Percentiles rank a stretch among this genome's conserved stretches.
These are phyloP conservation scores for Podospora appendiculata DNA, from an alignment of 495 filamentous ascomycete species.

Conservation along the genomic window DNA sequence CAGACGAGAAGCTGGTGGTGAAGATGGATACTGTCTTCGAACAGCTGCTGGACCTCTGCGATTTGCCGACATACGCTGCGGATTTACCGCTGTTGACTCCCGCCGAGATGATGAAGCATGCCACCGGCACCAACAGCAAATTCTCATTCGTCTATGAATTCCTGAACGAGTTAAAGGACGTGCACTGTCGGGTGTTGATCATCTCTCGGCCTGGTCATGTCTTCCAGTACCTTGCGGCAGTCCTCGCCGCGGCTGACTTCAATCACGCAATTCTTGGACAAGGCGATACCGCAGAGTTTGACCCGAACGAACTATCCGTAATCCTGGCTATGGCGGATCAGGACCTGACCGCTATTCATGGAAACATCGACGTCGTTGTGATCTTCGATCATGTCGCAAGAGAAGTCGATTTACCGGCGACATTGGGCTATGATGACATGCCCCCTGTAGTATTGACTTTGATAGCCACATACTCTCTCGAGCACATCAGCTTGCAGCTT, in stretches of 20 bases:
- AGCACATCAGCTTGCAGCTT: constrained; percentile 28
- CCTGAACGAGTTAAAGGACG: constrained; percentile 20
- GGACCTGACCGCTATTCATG: constrained; percentile 9
- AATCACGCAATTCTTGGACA: constrained; percentile 11
- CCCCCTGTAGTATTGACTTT: constrained; percentile 25
- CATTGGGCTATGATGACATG: constrained; percentile 4
- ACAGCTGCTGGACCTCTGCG: constrained; percentile 31
- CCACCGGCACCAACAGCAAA: constrained; percentile 34
- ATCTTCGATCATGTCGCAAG: constrained; percentile 33
- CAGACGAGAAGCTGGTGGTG: constrained; percentile 16
- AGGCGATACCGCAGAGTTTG: neutral
- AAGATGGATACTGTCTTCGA: constrained; percentile 32
- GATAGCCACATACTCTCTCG: constrained; percentile 31
- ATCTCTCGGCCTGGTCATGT: constrained; percentile 28
- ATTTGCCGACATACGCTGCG: constrained; percentile 32
- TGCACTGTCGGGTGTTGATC: constrained; percentile 30
- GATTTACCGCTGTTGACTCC: constrained; percentile 19
- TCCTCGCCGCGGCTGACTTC: constrained; percentile 21
- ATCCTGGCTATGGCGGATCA: constrained; percentile 12
- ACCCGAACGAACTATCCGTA: constrained; percentile 6
- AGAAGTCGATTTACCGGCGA: constrained; percentile 7
- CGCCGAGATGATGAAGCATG: constrained; percentile 26
- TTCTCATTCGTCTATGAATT: constrained; percentile 39
- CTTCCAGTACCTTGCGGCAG: constrained; percentile 30
- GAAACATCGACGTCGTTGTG: constrained; percentile 28